phyloP scores from a whole-genome alignment of 2,329 filamentous ascomycete genomes.

The Tolypocladium nubicola region DNA sequence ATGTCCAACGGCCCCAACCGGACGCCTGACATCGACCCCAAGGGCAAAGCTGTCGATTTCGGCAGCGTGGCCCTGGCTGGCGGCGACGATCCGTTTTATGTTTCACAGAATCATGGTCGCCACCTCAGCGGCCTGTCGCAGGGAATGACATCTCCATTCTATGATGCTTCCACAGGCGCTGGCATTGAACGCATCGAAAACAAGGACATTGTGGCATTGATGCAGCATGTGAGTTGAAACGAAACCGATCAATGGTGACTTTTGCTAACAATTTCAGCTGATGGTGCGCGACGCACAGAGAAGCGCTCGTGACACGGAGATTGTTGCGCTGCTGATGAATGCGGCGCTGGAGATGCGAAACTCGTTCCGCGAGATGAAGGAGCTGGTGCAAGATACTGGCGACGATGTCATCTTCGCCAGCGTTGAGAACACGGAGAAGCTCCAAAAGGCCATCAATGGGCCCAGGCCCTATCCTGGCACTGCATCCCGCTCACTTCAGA shows the following conservation, averaged over 20 bases:
- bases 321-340: slow-evolving; percentile 85
- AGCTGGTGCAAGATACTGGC: slow-evolving; percentile 71
- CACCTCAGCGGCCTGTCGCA: slow-evolving; percentile 85
- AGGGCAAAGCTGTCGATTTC: slow-evolving; percentile 46
- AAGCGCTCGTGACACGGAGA: slow-evolving; percentile 92
- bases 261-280: slow-evolving; percentile 39
- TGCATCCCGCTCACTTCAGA: slow-evolving; percentile 48
- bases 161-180: slow-evolving; percentile 77
- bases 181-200: slow-evolving; percentile 90
- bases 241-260: background rate
- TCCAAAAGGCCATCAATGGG: slow-evolving; percentile 72
- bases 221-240: slow-evolving; percentile 68
- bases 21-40: slow-evolving; percentile 39
- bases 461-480: slow-evolving; percentile 72
- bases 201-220: slow-evolving; percentile 90
- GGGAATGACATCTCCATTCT: slow-evolving; percentile 80
- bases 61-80: slow-evolving; percentile 35
- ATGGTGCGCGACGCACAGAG: slow-evolving; percentile 95
- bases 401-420: slow-evolving; percentile 82
- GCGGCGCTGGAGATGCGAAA: slow-evolving; percentile 95
- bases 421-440: slow-evolving; percentile 80
- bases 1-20: slow-evolving; percentile 62
- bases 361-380: slow-evolving; percentile 91
- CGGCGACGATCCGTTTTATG: slow-evolving; percentile 57
- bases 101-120: slow-evolving; percentile 45